These are phyloP conservation scores for Multifurca ochricompacta DNA, from an alignment of 768 basidiomycete genomes.

Conservation along the genomic window DNA sequence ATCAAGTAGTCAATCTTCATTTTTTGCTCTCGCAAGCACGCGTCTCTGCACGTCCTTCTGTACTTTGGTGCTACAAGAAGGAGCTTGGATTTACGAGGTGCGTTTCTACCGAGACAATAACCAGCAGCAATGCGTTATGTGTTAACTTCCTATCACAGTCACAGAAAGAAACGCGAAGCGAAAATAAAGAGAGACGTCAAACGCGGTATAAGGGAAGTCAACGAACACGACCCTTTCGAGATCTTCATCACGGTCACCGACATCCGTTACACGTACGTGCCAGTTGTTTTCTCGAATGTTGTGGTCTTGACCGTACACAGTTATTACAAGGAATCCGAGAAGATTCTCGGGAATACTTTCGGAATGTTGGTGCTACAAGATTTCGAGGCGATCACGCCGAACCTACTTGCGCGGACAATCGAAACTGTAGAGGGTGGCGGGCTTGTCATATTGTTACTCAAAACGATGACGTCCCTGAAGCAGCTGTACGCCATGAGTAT, in stretches of 20 bases:
- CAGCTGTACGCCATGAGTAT: slow-evolving; percentile 90
- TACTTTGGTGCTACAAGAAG: slow-evolving; percentile 99
- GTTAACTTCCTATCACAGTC: slow-evolving; percentile 37
- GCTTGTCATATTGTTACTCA: slow-evolving; percentile 78
- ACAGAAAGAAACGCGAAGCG: slow-evolving; percentile 93
- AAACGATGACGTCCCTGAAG: slow-evolving; percentile 89
- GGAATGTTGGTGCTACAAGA: slow-evolving; percentile 97
- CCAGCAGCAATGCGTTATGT: too few species aligned
- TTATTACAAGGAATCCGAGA: slow-evolving; percentile 96
- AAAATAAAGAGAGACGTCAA: slow-evolving; percentile 97
- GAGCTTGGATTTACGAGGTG: slow-evolving; percentile 93
- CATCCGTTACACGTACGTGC: slow-evolving; percentile 86
- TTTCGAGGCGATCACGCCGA: slow-evolving; percentile 97
- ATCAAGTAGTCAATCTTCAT: slow-evolving; percentile 96
- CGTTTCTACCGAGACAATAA: slow-evolving; percentile 23
- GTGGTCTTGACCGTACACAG: slow-evolving; percentile 24
- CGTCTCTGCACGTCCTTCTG: slow-evolving; percentile 81
- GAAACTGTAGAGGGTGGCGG: slow-evolving; percentile 98
- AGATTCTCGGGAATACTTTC: slow-evolving; percentile 94
- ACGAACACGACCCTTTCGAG: slow-evolving; percentile 96
- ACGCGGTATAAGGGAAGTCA: slow-evolving; percentile 85
- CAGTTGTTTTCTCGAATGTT: not conserved
- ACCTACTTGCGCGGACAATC: slow-evolving; percentile 90
- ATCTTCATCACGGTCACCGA: slow-evolving; percentile 98
- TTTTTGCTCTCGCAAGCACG: slow-evolving; percentile 89